phyloP scores from a whole-genome alignment of 2,329 filamentous ascomycete genomes.

The Pyricularia grisea region DNA sequence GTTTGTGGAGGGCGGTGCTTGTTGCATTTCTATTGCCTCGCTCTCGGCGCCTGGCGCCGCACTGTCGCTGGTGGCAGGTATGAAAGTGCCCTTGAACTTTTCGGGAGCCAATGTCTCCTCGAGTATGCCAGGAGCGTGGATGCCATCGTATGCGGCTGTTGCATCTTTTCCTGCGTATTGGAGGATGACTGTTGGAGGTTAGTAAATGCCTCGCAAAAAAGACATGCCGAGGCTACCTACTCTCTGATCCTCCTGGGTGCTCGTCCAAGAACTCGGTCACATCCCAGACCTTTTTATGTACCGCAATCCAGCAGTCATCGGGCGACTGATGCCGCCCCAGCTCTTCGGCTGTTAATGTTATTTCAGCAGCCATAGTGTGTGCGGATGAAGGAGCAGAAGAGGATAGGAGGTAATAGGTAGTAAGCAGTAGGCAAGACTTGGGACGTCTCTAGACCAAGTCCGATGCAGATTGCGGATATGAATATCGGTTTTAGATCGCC shows the following conservation, averaged over 20 bases:
- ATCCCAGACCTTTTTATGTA: constrained; percentile 6
- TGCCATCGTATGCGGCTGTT: constrained; percentile 38
- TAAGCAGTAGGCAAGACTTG: background rate
- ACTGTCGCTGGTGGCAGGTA: constrained; percentile 29
- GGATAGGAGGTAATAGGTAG: background rate
- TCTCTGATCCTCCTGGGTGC: constrained; percentile 21
- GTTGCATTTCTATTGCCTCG: constrained; percentile 9
- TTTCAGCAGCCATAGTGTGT: background rate
- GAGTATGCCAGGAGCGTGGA: constrained; percentile 35
- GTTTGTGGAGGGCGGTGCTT: constrained; percentile 3
- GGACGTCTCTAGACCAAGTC: background rate
- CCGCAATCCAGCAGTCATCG: constrained; percentile 5
- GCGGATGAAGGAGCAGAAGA: background rate
- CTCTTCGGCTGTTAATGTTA: constrained; percentile 1
- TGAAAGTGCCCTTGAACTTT: constrained; percentile 38
- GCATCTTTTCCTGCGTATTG: constrained; percentile 44
- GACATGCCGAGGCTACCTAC: constrained; percentile 10
- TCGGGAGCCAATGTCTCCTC: constrained; percentile 29
- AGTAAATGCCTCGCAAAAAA: background rate
- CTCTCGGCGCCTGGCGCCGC: constrained; percentile 6
- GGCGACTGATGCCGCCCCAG: constrained; percentile 4
- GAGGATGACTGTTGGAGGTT: constrained; percentile 41
- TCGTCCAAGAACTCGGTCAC: constrained; percentile 6
- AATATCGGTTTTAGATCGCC: background rate
- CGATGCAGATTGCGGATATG: background rate